Evolutionary conservation across 768 basidiomycete species (phyloP).

Genomic region (Peribolospora baueri): DNA sequence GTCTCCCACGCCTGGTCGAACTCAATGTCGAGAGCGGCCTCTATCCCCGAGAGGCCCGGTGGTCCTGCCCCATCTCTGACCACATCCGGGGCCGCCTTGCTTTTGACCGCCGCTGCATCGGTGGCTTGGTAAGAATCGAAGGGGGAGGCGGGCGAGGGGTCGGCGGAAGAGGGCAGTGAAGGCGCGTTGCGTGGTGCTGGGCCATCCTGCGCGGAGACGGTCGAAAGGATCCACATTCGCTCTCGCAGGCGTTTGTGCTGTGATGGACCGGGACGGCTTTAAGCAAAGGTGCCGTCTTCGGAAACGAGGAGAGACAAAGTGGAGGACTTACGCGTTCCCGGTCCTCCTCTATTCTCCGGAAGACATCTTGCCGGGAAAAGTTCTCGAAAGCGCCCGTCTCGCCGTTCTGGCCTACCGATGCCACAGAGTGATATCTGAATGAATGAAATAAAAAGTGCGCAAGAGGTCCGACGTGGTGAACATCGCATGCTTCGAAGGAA

Average conservation of each 20-base stretch:
- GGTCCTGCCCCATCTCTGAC: too few relatives aligned
- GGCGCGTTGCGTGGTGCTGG: constrained; percentile 6
- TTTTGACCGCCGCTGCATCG: too few relatives aligned
- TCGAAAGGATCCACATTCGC: constrained; percentile 22
- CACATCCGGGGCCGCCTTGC: too few relatives aligned
- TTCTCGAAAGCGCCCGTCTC: constrained; percentile 5
- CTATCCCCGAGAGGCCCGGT: too few relatives aligned
- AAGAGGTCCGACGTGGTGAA: background rate
- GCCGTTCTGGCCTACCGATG: background rate
- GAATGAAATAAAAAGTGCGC: background rate
- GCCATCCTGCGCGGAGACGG: background rate
- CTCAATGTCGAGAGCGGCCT: background rate
- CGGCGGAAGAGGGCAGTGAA: constrained; percentile 4
- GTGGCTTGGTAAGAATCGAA: too few relatives aligned
- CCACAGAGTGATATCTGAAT: background rate
- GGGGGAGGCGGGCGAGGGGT: constrained; percentile 20
- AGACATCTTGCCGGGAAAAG: constrained; percentile 22
- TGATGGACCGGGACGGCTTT: background rate
- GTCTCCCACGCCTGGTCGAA: background rate
- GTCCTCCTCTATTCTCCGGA: constrained; percentile 25
- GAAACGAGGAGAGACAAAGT: background rate
- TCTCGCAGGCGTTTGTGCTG: constrained; percentile 25
- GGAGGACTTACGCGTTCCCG: constrained; percentile 20
- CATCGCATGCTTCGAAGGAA: background rate
- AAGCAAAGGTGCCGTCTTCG: background rate